phyloP scores from a whole-genome alignment of 768 basidiomycete species.

The Tephrocybe sp. region DNA sequence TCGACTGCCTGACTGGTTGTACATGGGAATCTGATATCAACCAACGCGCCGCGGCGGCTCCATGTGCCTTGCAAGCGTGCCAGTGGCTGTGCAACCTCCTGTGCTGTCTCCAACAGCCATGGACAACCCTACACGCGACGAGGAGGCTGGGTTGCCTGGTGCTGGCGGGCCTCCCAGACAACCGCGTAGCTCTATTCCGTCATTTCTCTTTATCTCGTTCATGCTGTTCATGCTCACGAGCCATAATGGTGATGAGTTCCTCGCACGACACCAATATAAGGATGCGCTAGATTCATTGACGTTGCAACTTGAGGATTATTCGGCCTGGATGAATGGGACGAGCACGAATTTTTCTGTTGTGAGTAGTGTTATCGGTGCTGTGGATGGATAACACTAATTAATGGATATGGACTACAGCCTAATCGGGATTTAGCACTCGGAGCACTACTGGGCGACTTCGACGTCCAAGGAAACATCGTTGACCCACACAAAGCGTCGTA shows the following conservation, averaged over 20 bases:
- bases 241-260: constrained; percentile 65
- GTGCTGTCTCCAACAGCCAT: constrained; percentile 19
- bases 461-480: constrained; percentile 40
- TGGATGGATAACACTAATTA: neutral
- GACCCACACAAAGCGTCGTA: constrained; percentile 54
- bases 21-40: constrained; percentile 25
- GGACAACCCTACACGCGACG: constrained; percentile 29
- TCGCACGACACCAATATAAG: constrained; percentile 62
- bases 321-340: constrained; percentile 71
- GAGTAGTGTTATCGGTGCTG: neutral
- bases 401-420: constrained; percentile 39
- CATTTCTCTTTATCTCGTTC: constrained; percentile 71
- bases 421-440: constrained; percentile 37
- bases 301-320: constrained; percentile 67
- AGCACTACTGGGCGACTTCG: constrained; percentile 47
- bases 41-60: neutral
- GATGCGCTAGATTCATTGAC: constrained; percentile 57
- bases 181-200: constrained; percentile 59
- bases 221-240: constrained; percentile 80
- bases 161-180: constrained; percentile 32
- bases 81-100: constrained; percentile 12
- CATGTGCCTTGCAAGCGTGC: neutral
- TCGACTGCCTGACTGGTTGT: constrained; percentile 45
- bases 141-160: constrained; percentile 35
- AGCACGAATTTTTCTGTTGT: constrained; percentile 66